Conservation (phyloP, 78 protist species). For the Cyanophora paradoxa region DNA sequence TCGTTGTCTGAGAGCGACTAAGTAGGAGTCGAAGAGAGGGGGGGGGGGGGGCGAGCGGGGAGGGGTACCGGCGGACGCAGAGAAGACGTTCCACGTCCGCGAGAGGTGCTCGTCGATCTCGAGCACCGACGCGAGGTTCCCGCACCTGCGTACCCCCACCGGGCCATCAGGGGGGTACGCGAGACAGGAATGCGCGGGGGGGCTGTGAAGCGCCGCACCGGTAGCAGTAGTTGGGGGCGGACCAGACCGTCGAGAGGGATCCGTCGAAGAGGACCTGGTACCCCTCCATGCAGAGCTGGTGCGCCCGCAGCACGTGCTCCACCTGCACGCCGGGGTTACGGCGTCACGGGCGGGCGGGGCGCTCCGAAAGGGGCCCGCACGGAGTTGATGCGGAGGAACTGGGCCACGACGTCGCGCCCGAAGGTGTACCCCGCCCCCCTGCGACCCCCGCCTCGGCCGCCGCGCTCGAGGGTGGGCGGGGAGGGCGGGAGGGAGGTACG, state of each 20-base stretch:
- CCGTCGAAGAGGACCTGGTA: constrained; percentile 28
- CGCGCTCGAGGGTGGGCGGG: neutral
- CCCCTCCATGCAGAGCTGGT: constrained; percentile 53
- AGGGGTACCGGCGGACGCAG: no score
- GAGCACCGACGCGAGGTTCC: constrained; percentile 36
- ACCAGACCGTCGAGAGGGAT: constrained; percentile 48
- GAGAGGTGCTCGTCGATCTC: constrained; percentile 20
- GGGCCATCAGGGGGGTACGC: neutral
- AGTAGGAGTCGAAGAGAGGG: no score
- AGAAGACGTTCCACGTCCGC: constrained; percentile 11
- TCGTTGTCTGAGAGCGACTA: no score
- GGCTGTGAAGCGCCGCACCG: no score
- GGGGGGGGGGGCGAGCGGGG: no score
- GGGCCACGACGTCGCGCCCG: constrained; percentile 38
- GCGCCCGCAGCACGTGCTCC: constrained; percentile 8
- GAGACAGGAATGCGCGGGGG: no score
- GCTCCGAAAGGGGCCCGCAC: constrained; percentile 56
- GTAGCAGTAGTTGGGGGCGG: constrained; percentile 72
- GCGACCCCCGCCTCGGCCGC: neutral
- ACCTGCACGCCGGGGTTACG: neutral
- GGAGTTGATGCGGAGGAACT: constrained; percentile 42
- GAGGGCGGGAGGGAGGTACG: neutral
- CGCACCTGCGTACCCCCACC: constrained; percentile 27
- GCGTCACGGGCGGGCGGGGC: constrained; percentile 5
- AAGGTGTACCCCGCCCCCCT: constrained; percentile 35